These are phyloP conservation scores for Penicillium sp. DNA, from an alignment of 2,329 filamentous ascomycete species.

Conservation along the genomic window DNA sequence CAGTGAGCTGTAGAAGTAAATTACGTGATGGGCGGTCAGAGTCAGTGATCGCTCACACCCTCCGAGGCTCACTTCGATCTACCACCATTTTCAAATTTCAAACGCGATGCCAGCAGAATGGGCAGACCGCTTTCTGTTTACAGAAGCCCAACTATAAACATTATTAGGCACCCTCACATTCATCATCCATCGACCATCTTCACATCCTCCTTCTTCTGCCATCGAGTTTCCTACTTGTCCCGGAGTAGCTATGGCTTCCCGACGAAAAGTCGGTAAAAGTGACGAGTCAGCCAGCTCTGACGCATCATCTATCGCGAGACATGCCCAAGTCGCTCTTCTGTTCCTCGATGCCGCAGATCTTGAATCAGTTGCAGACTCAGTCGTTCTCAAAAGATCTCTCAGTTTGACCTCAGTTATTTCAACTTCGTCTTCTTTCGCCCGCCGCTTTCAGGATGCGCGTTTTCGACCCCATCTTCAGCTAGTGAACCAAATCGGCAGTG, in stretches of 20 bases:
- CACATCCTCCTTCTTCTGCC: neutral
- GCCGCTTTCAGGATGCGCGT: neutral
- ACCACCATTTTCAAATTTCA: no score
- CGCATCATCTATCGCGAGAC: neutral
- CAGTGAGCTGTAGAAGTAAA: no score
- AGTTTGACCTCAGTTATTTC: slow-evolving; percentile 5
- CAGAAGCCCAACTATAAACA: no score
- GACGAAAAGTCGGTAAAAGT: neutral
- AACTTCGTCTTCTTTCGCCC: slow-evolving; percentile 11
- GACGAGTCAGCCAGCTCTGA: neutral
- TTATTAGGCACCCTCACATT: neutral
- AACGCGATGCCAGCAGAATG: no score
- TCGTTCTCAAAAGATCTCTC: slow-evolving; percentile 4
- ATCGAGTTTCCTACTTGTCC: neutral
- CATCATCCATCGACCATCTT: neutral
- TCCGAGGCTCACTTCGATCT: no score
- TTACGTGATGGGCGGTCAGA: no score
- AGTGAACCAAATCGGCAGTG: slow-evolving; percentile 14
- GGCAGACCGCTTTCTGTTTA: no score
- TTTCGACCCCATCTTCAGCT: slow-evolving; percentile 5
- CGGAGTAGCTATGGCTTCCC: neutral
- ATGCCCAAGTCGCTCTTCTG: neutral
- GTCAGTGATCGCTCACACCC: no score
- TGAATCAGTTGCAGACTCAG: neutral
- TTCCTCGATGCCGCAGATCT: neutral